Evolutionary conservation across 2,329 filamentous ascomycete genomes (phyloP), one percentile per base, ranked within the genome.

Genomic region (Botryosphaeria dothidea): DNA sequence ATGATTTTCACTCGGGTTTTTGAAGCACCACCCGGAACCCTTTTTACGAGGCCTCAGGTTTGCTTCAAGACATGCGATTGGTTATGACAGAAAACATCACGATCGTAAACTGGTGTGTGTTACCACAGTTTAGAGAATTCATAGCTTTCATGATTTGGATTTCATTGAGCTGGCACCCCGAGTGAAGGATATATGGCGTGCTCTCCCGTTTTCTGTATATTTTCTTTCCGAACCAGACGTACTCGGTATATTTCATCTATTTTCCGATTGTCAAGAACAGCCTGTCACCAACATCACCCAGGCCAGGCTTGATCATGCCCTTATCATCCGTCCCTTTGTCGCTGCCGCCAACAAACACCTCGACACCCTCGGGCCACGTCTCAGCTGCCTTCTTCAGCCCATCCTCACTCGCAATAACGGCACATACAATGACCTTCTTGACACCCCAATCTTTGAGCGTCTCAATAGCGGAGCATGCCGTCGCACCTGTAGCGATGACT

Each of bases 401-500:
- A 0, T 85, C 83, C 51, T 84, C 79, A 13, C 92, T 92, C 1
- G 87, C 92, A 29, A 97, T 76, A 27, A 98, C 86, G 49, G 87
- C 86, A 29, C 96, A 80, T 45, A 97, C 86, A 46, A 97, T 80
- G 64, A 98, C 88, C 66, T 86, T 85, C 79, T 90, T 85, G n/a
- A 93, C 92, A 29, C 94, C 94, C 93, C 94, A 98, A 74, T 98
- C 93, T 62, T 85, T 86, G 66, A 98, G 82, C 0, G 92, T 93
- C 74, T 95, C 91, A 73, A 98, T 96, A 4, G 94, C 94, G 0
- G 94, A 94, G 31, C 88, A 90, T 66, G 92, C 92, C 2, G 94
- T 98, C 1, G 92, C 92, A 41, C 94, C 94, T 0, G 95, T 98
- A 1, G 94, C 95, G 74, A 98, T 96, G 70, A 98, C 87, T 3